A percentile compares a stretch with the other conserved stretches of the same genome.
Evolutionary conservation across 352 stramenopile genomes (phyloP).

Genomic region (Phytopythium mirpurense): DNA sequence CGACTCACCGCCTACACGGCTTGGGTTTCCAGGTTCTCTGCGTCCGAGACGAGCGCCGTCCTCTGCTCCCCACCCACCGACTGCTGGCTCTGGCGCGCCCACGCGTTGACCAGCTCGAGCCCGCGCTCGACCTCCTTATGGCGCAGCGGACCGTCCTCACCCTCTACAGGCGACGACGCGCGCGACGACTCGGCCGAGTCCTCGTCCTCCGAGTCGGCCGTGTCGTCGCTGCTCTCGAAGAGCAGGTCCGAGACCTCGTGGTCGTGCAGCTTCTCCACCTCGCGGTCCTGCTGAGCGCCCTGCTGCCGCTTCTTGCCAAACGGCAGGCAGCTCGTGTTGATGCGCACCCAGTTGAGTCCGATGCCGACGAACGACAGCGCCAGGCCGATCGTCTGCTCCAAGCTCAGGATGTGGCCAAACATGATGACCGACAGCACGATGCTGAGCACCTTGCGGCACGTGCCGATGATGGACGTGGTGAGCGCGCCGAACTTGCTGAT

Average conservation of each 20-base stretch:
- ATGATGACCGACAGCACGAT: slow-evolving; percentile 82
- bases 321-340: slow-evolving; percentile 35
- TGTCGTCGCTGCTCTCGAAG: slow-evolving; percentile 60
- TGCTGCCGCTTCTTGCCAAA: slow-evolving; percentile 20
- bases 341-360: slow-evolving; percentile 71
- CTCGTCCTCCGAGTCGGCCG: slow-evolving; percentile 53
- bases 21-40: slow-evolving; percentile 15
- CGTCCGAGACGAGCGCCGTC: slow-evolving; percentile 12
- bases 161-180: slow-evolving; percentile 9
- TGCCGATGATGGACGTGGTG: slow-evolving; percentile 83
- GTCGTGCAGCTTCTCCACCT: slow-evolving; percentile 11
- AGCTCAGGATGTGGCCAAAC: slow-evolving; percentile 71
- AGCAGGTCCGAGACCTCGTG: slow-evolving; percentile 48
- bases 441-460: slow-evolving; percentile 81
- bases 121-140: slow-evolving; percentile 47
- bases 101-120: slow-evolving; percentile 65
- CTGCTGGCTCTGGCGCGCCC: slow-evolving; percentile 40
- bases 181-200: slow-evolving; percentile 13
- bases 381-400: slow-evolving; percentile 62
- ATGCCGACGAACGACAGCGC: slow-evolving; percentile 66
- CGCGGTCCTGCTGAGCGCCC: background rate
- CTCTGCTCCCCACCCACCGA: background rate
- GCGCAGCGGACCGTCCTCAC: background rate
- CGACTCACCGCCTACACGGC: slow-evolving; percentile 25
- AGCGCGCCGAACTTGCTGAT: slow-evolving; percentile 84